phyloP scores from a whole-genome alignment of 192 early-diverging fungal species.

The Dissophora globulifera region DNA sequence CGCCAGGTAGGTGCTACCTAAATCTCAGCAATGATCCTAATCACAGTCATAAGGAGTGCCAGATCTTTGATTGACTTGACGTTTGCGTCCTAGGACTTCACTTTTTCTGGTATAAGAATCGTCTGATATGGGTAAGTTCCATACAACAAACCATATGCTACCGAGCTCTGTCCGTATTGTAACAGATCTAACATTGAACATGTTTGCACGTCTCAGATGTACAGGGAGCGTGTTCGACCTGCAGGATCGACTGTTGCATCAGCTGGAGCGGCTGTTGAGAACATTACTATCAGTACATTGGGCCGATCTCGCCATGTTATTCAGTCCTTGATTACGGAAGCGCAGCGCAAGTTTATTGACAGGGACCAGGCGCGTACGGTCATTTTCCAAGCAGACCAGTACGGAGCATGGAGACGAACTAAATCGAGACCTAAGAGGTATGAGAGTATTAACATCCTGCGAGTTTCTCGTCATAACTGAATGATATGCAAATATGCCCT shows the following conservation, averaged over 20 bases:
- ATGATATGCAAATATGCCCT: too few relatives aligned
- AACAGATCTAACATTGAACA: too few relatives aligned
- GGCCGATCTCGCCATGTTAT: conserved; percentile 61
- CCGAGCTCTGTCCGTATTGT: too few relatives aligned
- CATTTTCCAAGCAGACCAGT: conserved; percentile 74
- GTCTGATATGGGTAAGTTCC: conserved; percentile 59
- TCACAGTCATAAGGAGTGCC: too few relatives aligned
- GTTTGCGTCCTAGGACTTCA: conserved; percentile 60
- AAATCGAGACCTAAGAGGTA: conserved; percentile 53
- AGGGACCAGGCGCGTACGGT: conserved; percentile 69
- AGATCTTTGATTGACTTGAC: too few relatives aligned
- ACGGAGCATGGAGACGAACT: conserved; percentile 68
- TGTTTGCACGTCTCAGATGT: too few relatives aligned
- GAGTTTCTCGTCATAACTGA: too few relatives aligned
- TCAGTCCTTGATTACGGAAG: conserved; percentile 63
- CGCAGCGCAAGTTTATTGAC: conserved; percentile 65
- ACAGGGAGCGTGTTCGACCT: conserved; percentile 52
- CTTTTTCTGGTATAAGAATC: conserved; percentile 63
- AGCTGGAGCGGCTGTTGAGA: conserved; percentile 46
- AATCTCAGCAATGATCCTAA: not conserved
- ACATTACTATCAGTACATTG: conserved; percentile 67
- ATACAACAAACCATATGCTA: not conserved
- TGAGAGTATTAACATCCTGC: too few relatives aligned
- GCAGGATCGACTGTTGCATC: conserved; percentile 34
- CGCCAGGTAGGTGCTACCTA: conserved; percentile 54